Percentiles rank a stretch among this genome's conserved stretches.
These are phyloP conservation scores for Cadophora malorum DNA, from an alignment of 2,329 filamentous ascomycete species.

Conservation along the genomic window DNA sequence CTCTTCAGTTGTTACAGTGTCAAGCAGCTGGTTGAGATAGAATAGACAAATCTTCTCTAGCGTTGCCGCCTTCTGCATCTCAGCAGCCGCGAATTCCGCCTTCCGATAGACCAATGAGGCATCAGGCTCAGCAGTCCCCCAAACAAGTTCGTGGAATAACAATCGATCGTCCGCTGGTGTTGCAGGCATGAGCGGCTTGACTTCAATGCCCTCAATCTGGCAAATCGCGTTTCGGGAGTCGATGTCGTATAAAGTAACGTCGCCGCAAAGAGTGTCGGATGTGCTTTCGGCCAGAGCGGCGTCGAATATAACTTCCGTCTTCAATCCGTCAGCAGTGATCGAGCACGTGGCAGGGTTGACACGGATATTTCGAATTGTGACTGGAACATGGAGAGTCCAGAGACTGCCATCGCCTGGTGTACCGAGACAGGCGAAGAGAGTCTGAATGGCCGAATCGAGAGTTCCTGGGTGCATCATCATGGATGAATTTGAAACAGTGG, in stretches of 20 bases:
- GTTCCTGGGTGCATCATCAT: constrained; percentile 59
- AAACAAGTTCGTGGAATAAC: constrained; percentile 35
- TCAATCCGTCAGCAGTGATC: neutral
- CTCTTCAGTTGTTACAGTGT: neutral
- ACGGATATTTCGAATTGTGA: constrained; percentile 30
- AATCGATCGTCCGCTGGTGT: constrained; percentile 35
- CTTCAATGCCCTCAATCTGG: constrained; percentile 36
- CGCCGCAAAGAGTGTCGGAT: constrained; percentile 9
- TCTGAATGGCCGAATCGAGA: constrained; percentile 63
- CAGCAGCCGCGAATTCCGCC: constrained; percentile 15
- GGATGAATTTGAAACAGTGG: neutral
- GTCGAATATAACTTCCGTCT: constrained; percentile 13
- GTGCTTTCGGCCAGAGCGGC: constrained; percentile 16
- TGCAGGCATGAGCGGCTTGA: constrained; percentile 34
- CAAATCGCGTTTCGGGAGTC: constrained; percentile 27
- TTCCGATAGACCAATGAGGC: constrained; percentile 28
- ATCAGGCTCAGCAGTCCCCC: constrained; percentile 31
- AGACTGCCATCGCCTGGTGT: constrained; percentile 35
- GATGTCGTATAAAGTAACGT: constrained; percentile 25
- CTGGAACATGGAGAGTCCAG: constrained; percentile 37
- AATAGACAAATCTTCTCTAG: constrained; percentile 27
- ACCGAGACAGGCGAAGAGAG: constrained; percentile 47
- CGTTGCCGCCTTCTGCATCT: constrained; percentile 28
- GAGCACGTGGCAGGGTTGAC: constrained; percentile 33
- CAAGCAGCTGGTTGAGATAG: constrained; percentile 24